Evolutionary conservation across 169 alveolate species (phyloP).

Genomic region (Miamiensis avidus): DNA sequence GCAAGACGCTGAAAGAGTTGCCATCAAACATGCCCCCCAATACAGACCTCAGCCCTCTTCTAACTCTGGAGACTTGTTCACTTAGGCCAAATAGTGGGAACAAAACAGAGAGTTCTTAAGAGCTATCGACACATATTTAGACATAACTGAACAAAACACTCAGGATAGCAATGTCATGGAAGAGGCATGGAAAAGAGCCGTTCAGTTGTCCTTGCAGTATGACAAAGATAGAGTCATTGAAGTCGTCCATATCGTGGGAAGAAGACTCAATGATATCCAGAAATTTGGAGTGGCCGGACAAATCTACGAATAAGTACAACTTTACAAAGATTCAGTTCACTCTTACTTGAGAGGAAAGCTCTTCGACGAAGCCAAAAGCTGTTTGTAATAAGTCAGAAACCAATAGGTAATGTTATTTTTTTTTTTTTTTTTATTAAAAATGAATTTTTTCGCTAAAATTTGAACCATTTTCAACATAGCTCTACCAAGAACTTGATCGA

Average conservation of each 20-base stretch:
- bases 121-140: conserved; percentile 87
- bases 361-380: not conserved
- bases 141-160: conserved; percentile 70
- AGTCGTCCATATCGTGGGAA: conserved; percentile 78
- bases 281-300: not conserved
- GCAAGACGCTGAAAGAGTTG: conserved; percentile 86
- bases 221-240: conserved; percentile 81
- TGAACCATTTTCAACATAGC: not conserved
- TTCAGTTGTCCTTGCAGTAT: conserved; percentile 81
- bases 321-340: not conserved
- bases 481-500: too few species aligned
- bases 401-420: not conserved
- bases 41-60: conserved; percentile 73
- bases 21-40: conserved; percentile 90
- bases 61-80: conserved; percentile 72
- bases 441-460: too few species aligned
- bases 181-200: conserved; percentile 87
- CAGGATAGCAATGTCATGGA: conserved; percentile 71
- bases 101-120: conserved; percentile 79
- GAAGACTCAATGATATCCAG: conserved; percentile 68
- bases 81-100: conserved; percentile 85
- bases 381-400: not conserved
- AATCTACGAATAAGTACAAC: not conserved
- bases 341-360: not conserved
- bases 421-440: too few species aligned